Percentiles rank a stretch among this genome's conserved stretches.
These are phyloP conservation scores for Firmiana major DNA, from an alignment of 345 rosid genomes.

Conservation along the genomic window DNA sequence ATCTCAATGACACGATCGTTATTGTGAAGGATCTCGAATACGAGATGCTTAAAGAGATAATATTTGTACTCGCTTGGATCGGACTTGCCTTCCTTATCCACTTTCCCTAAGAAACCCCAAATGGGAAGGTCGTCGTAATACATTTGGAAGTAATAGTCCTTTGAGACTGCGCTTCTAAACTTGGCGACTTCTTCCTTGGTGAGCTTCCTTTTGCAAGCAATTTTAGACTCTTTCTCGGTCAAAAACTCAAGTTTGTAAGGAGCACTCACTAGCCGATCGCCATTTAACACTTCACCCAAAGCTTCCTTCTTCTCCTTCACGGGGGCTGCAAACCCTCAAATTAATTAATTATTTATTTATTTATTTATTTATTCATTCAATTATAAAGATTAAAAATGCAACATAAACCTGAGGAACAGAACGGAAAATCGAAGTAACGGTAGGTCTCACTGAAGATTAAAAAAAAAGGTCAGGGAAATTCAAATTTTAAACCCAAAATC, in stretches of 20 bases:
- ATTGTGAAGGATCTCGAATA: constrained; percentile 42
- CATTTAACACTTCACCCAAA: constrained; percentile 68
- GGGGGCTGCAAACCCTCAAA: constrained; percentile 26
- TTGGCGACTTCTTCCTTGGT: constrained; percentile 37
- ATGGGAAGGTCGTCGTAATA: constrained; percentile 53
- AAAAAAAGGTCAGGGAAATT: neutral
- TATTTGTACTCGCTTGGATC: constrained; percentile 42
- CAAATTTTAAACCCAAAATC: constrained; percentile 9
- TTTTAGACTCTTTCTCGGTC: constrained; percentile 34
- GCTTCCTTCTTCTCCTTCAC: constrained; percentile 50
- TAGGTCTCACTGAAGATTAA: constrained; percentile 29
- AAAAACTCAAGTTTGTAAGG: constrained; percentile 47
- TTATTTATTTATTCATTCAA: neutral
- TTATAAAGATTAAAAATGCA: neutral
- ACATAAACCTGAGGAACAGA: constrained; percentile 27
- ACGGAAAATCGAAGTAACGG: constrained; percentile 35
- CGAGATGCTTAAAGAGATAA: constrained; percentile 42
- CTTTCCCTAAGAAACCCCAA: constrained; percentile 49
- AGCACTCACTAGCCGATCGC: constrained; percentile 64
- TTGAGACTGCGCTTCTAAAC: constrained; percentile 36
- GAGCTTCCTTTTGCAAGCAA: constrained; percentile 39
- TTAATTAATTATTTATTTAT: neutral
- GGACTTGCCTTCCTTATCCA: constrained; percentile 42
- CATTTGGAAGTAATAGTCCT: constrained; percentile 55
- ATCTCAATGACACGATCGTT: constrained; percentile 57